Base-by-base conservation (phyloP, 768 basidiomycete genomes). In the Rhodotorula kratochvilovae region DNA sequence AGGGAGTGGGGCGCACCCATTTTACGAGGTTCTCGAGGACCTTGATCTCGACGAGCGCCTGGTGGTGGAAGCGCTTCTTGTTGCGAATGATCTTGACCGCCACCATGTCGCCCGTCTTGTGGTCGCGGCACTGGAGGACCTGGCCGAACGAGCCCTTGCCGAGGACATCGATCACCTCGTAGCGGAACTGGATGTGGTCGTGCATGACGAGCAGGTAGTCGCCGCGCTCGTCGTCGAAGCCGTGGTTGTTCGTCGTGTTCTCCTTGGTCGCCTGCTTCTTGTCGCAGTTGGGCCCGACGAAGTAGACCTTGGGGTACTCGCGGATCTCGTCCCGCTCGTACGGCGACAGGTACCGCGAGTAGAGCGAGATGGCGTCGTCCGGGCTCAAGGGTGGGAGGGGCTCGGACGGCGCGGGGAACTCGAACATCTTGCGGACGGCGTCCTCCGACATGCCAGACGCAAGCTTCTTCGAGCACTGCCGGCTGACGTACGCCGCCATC, bases 61-160 rank as follows among this genome's bases (percentile, higher is more conserved):
- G 96, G 77, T 95, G 91, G 80, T 98, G 94, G 83, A 98, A 98
- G 59, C 96, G 86, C 81, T 98, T 97, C 85, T 97, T 98, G 84
- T 98, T 98, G 51, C 96, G 88, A 77, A 99, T 98, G 72, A 99
- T 98, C 85, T 99, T 99, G 83, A 99, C 88, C 27, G 96, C 96
- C 17, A 98, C 91, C n/a, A 92, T 93, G 77, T 90, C 86, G 17
- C 96, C 96, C 21, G 93, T 92, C 78, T 87, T 88, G 79, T 98
- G 91, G 81, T 98, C 96, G 53, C 95, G 88, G 80, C 95, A 97
- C 79, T 91, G 89, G 29, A 97, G 81, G 23, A 99, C 96, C 79
- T 98, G 96, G 27, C 96, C 96, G 76, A 99, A 99, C 15, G 95
- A 97, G 51, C 96, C 96, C 82, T 98, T 98, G 58, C 96, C 96